Evolutionary conservation across 331 rosid species (phyloP), one percentile per base, ranked within the genome.

Genomic region (Acacia concinna): DNA sequence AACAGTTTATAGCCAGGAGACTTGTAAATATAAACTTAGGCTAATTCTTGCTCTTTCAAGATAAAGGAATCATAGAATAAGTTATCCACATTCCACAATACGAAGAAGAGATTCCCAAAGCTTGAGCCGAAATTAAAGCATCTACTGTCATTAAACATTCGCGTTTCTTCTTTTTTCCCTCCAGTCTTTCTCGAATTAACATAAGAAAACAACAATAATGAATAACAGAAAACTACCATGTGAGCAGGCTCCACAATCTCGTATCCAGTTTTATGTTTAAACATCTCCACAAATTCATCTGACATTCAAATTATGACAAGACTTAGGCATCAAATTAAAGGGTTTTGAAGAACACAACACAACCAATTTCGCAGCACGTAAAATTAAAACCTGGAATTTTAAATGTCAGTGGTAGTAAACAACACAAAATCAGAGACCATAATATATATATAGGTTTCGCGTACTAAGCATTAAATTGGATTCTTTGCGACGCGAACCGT

Each of bases 201-300:
- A 73, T 34, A 41, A 71, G 4, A 1, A 38, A 75, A 76, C 8
- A 40, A 40, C 3, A 69, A 21, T 12, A 54, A 75, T 34, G 64
- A 35, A 70, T 62, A 40, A 47, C 25, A 51, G 74, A 79, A 78
- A 66, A 63, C 75, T 86, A 93, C 98, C 99, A 96, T 96, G 78
- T 91, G 97, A 88, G 99, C 98, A 78, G 94, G 94, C 88, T 89
- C 98, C 85, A 91, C 97, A 69, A 96, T 88, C 69, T 83, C 75
- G 79, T 90, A 89, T n/a, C 94, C 96, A 84, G 97, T 95, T 83
- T 84, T 88, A 76, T 82, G 81, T 82, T 85, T 91, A 83, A 87
- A 91, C 91, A 95, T 88, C 84, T 84, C 78, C 89, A 93, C 98
- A 75, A 95, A 93, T 51, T 89, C 96, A 93, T 86, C 99, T 95